Evolutionary conservation across 169 alveolate genomes (phyloP).

Genomic region (Babesia gibsoni): DNA sequence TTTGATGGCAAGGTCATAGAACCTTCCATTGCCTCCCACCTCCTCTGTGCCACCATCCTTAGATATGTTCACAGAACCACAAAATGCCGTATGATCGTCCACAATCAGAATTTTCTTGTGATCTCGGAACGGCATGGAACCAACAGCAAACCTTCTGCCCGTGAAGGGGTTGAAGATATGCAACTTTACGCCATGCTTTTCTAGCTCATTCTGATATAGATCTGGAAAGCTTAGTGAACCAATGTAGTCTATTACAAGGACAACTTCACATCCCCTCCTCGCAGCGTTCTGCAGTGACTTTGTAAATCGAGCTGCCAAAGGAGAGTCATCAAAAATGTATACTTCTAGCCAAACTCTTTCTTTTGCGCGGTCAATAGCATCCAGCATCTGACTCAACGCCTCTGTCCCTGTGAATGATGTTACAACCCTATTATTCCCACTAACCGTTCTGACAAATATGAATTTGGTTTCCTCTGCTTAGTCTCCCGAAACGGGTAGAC

Average conservation of each 20-base stretch:
- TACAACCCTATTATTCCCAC: background rate
- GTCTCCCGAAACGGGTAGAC: constrained; percentile 31
- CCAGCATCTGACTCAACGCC: constrained; percentile 39
- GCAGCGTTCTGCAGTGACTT: constrained; percentile 78
- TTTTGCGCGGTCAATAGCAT: constrained; percentile 66
- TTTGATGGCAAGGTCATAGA: constrained; percentile 49
- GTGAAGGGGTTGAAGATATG: constrained; percentile 48
- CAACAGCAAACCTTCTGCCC: constrained; percentile 40
- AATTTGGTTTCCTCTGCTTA: constrained; percentile 53
- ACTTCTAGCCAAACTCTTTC: constrained; percentile 78
- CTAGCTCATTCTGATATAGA: constrained; percentile 26
- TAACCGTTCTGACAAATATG: constrained; percentile 50
- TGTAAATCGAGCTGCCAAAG: constrained; percentile 67
- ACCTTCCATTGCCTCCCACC: constrained; percentile 49
- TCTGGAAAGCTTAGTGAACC: constrained; percentile 53
- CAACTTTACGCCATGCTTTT: constrained; percentile 41
- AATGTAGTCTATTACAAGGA: constrained; percentile 70
- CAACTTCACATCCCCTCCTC: constrained; percentile 79
- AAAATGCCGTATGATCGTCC: constrained; percentile 71
- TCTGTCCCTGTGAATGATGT: constrained; percentile 11
- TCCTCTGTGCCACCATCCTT: constrained; percentile 24
- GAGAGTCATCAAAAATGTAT: constrained; percentile 82
- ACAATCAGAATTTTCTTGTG: constrained; percentile 77
- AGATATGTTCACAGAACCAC: constrained; percentile 82
- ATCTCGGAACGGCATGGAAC: constrained; percentile 73